Percentiles rank a stretch among this genome's conserved stretches.
Evolutionary conservation across 2,329 filamentous ascomycete genomes (phyloP).

Genomic region (Cladosporium halotolerans): DNA sequence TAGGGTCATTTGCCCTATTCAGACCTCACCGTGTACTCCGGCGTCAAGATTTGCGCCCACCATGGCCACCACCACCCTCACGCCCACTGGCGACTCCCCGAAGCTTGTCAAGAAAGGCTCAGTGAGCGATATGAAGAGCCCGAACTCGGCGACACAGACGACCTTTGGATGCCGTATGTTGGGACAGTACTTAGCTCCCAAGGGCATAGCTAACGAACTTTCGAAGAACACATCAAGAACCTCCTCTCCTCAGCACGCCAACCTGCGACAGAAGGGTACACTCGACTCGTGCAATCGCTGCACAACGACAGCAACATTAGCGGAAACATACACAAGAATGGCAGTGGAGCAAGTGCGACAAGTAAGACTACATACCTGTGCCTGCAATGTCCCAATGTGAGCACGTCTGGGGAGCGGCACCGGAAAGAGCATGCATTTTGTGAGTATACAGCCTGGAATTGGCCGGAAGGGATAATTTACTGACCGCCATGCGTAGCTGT

Average conservation of each 20-base stretch:
- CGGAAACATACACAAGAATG: constrained; percentile 59
- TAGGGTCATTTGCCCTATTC: too few species aligned
- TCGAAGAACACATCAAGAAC: constrained; percentile 63
- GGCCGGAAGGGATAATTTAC: constrained; percentile 12
- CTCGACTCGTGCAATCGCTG: constrained; percentile 62
- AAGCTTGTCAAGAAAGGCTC: constrained; percentile 34
- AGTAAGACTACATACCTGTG: constrained; percentile 52
- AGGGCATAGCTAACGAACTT: constrained; percentile 3
- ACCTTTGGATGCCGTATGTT: constrained; percentile 38
- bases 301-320: constrained; percentile 62
- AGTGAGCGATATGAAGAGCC: constrained; percentile 30
- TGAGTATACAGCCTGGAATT: constrained; percentile 31
- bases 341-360: constrained; percentile 18
- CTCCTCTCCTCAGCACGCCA: constrained; percentile 63
- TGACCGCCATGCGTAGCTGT: constrained; percentile 50
- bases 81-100: constrained; percentile 38
- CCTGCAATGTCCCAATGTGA: constrained; percentile 64
- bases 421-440: constrained; percentile 70
- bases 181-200: constrained; percentile 22
- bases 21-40: too few species aligned
- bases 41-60: neutral
- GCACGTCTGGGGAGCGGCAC: constrained; percentile 63
- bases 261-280: constrained; percentile 65
- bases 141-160: constrained; percentile 32
- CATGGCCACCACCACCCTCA: constrained; percentile 30